phyloP scores from a whole-genome alignment of 2,329 filamentous ascomycete species.

The Diaporthe sp. region DNA sequence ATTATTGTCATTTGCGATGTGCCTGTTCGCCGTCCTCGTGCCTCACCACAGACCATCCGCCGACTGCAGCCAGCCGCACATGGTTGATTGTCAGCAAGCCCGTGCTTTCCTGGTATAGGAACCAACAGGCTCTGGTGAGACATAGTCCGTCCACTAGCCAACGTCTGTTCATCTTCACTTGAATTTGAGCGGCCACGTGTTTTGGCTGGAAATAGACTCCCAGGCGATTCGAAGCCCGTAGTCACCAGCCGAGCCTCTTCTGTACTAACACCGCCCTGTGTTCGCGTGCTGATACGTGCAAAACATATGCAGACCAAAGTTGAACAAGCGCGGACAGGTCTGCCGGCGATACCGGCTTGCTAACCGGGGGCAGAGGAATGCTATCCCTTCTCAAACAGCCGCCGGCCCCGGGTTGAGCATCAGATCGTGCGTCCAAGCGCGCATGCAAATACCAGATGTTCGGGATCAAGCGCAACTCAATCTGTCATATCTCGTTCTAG shows the following conservation, averaged over 20 bases:
- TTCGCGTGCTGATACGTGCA: conserved; percentile 14
- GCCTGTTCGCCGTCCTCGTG: conserved; percentile 28
- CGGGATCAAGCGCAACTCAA: conserved; percentile 32
- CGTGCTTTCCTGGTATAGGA: neutral
- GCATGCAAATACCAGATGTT: conserved; percentile 18
- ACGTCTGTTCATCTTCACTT: conserved; percentile 21
- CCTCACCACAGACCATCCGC: conserved; percentile 18
- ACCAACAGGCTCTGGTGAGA: conserved; percentile 15
- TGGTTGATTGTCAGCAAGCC: neutral
- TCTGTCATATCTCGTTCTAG: conserved; percentile 31
- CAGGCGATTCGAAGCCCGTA: neutral
- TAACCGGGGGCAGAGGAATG: neutral
- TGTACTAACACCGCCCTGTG: neutral
- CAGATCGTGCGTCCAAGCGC: conserved; percentile 25
- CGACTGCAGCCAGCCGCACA: neutral
- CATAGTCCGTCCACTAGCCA: neutral
- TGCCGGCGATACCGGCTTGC: neutral
- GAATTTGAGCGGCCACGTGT: neutral
- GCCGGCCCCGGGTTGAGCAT: conserved; percentile 17
- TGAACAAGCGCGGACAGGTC: neutral
- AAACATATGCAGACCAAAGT: conserved; percentile 1
- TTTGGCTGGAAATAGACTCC: neutral
- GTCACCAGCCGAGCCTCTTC: neutral
- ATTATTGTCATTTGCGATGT: conserved; percentile 26
- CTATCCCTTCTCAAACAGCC: conserved; percentile 27